Evolutionary conservation across 2,329 filamentous ascomycete genomes (phyloP), one percentile per base, ranked within the genome.

Genomic region (Lasiodiplodia sp.): DNA sequence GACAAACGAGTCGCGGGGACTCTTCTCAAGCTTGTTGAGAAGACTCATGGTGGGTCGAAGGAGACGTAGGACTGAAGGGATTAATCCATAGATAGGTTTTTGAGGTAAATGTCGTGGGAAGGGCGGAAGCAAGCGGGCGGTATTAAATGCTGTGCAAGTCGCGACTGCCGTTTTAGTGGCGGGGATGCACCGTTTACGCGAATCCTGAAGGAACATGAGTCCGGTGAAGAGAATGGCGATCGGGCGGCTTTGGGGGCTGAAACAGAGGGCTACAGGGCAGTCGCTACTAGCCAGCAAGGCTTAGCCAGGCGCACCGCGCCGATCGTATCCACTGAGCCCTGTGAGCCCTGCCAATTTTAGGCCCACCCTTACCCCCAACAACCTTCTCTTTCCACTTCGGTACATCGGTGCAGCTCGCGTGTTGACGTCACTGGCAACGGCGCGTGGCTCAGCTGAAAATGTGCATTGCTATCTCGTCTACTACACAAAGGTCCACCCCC

Each of bases 1-100:
- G 44, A 58, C 34, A 14, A 58, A 25, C 3, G 67, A 68, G 57
- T 57, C 58, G 67, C 58, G 67, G 3, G 57, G 67, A 31, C 58
- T 51, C 58, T 38, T 63, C 18, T 63, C 93, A 14, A 38, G 38
- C 10, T 37, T 49, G 12, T 63, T 63, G 25, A 51, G 58, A 6
- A 63, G 28, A 28, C 44, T 14, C 58, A 63, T 63, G 14, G 58
- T 38, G n/a, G 28, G n/a, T 21, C 2, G 58, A 23, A 40, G 10
- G 3, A 62, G n/a, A n/a, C n/a, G 5, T n/a, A 14, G 10, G 16
- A 34, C 8, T 34, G 31, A 8, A 23, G 57, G 18, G n/a, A 14
- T 12, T 31, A 31, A n/a, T 40, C 40, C 57, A 62, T 62, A 14
- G 44, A 62, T 62, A 21, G 44, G 18, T 12, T 3, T 37, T 31